These are phyloP conservation scores for Nakazawaea ambrosiae DNA, from an alignment of 805 yeast species.

Conservation along the genomic window DNA sequence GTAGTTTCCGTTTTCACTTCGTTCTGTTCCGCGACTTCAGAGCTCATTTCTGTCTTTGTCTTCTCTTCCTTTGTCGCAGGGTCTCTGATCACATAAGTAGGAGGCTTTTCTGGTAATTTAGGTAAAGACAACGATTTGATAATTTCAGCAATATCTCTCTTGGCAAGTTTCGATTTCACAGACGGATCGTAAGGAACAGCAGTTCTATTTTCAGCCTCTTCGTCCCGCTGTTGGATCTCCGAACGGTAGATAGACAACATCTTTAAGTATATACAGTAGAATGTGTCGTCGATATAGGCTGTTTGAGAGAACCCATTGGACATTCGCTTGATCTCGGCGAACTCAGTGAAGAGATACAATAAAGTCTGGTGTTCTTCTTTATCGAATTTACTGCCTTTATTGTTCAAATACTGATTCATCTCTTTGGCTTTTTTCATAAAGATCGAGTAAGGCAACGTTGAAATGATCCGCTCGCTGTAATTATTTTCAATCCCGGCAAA, in stretches of 20 bases:
- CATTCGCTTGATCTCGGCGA: constrained; percentile 57
- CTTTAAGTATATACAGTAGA: constrained; percentile 51
- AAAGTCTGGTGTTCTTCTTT: constrained; percentile 25
- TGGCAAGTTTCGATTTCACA: constrained; percentile 36
- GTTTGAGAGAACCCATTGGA: constrained; percentile 82
- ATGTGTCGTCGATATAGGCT: constrained; percentile 65
- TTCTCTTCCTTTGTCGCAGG: background rate
- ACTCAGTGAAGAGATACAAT: constrained; percentile 39
- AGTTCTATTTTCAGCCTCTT: constrained; percentile 3
- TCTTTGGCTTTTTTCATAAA: constrained; percentile 33
- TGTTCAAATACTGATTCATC: constrained; percentile 20
- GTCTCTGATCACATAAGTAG: background rate
- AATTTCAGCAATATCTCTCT: constrained; percentile 35
- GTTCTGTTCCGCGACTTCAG: no score
- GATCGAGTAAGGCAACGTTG: constrained; percentile 34
- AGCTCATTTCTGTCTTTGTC: constrained; percentile 1
- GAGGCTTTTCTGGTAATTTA: constrained; percentile 7
- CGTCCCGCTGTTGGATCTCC: constrained; percentile 11
- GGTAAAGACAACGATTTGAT: constrained; percentile 14
- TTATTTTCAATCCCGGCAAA: constrained; percentile 34
- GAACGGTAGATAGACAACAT: constrained; percentile 25
- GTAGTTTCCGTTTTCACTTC: no score
- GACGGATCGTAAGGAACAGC: background rate
- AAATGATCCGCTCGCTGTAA: constrained; percentile 46
- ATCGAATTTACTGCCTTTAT: constrained; percentile 22